Evolutionary conservation across 192 early-diverging fungal genomes (phyloP), one percentile per base, ranked within the genome.

Genomic region (Obelidium mucronatum): DNA sequence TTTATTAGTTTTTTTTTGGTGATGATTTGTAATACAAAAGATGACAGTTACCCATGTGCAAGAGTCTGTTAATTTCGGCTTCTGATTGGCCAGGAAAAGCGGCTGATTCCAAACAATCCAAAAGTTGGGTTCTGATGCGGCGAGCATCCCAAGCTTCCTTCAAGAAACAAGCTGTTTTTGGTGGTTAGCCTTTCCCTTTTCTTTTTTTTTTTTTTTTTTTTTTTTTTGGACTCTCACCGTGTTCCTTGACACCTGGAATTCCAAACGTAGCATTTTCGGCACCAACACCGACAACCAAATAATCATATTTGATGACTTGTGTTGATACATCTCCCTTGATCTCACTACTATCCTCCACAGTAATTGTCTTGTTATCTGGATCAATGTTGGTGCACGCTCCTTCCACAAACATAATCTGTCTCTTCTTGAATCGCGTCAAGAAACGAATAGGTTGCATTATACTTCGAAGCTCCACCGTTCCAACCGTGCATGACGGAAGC

Each of bases 371-470:
- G 52, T 85, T 86, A 28, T 87, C 89, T 5, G 90, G 90, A 64
- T 98, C 93, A 73, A 98, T 94, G n/a, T 92, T 86, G 4, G 88
- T 95, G 87, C 94, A 96, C 71, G 91, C 93, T 72, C 92, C 95
- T 81, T 98, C 96, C 69, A 93, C 91, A 74, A 97, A 94, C 82
- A 86, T 88, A 78, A 96, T 90, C 72, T 91, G 91, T 44, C 94
- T 89, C 51, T 82, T 84, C 87, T 98, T 98, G 86, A 93, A 92
- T 28, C 94, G 89, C 61, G 92, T 94, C 61, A 98, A 83, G 85
- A 90, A 94, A 24, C 94, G 92, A 59, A 95, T 87, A 6, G 94
- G 94, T 81, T 93, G 90, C 84, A 96, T 92, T 80, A 97, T 92
- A 35, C 90, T 92, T 31, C 94, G 86, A 53, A 93, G 84, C 69